Conservation (phyloP, 768 basidiomycete genomes). For the Pilatotrama ljubarskyi region DNA sequence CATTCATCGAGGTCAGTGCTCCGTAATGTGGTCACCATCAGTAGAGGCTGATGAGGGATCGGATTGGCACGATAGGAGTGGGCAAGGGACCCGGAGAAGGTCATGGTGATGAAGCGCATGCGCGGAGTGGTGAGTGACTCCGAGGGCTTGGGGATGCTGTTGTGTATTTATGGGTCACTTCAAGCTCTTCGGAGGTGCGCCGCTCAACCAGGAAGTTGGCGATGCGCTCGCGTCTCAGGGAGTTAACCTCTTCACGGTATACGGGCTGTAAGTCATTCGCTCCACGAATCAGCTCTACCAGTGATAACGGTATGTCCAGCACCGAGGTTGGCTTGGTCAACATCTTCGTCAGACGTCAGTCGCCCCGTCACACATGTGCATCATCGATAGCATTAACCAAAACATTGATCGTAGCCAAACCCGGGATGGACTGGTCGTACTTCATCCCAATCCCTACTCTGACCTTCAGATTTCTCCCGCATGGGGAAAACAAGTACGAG, state of each 20-base stretch:
- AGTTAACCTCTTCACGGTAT: conserved; percentile 4
- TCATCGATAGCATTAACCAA: too few species aligned
- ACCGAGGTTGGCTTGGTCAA: conserved; percentile 18
- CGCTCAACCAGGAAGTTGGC: conserved; percentile 11
- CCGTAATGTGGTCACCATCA: not conserved
- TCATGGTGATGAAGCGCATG: conserved; percentile 15
- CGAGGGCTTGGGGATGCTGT: not conserved
- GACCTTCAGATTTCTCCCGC: not conserved
- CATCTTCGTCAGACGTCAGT: conserved; percentile 7
- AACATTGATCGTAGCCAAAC: conserved; percentile 1
- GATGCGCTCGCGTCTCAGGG: conserved; percentile 11
- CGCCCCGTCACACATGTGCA: not conserved
- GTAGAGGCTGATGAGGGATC: too few species aligned
- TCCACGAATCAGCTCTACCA: not conserved
- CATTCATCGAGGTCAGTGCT: conserved; percentile 20
- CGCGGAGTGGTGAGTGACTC: not conserved
- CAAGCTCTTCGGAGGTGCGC: conserved; percentile 17
- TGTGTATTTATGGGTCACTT: not conserved
- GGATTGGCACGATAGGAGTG: too few species aligned
- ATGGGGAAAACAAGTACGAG: conserved; percentile 3
- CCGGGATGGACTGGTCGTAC: conserved; percentile 19
- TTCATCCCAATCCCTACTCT: not conserved
- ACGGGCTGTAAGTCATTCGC: conserved; percentile 5
- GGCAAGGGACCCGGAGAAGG: conserved; percentile 23
- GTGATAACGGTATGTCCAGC: not conserved